phyloP scores from a whole-genome alignment of 2,329 filamentous ascomycete genomes.

The Fusarium tuaranense region DNA sequence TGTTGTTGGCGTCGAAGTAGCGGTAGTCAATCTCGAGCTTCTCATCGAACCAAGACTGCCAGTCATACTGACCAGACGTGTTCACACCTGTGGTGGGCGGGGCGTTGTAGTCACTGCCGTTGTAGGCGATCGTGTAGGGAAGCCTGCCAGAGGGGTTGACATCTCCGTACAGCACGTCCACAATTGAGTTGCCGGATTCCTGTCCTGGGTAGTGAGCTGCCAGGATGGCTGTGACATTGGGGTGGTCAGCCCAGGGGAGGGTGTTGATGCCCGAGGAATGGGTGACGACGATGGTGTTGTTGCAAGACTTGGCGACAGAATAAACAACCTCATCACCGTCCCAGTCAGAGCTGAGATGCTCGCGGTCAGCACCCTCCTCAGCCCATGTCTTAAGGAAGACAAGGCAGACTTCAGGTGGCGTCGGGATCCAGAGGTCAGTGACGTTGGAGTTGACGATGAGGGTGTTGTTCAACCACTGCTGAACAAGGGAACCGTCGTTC shows the following conservation, averaged over 20 bases:
- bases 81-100: constrained; percentile 53
- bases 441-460: constrained; percentile 52
- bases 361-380: constrained; percentile 71
- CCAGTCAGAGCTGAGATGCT: constrained; percentile 66
- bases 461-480: constrained; percentile 62
- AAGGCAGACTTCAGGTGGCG: constrained; percentile 73
- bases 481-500: constrained; percentile 58
- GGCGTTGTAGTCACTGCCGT: constrained; percentile 60
- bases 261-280: constrained; percentile 77
- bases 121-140: constrained; percentile 77
- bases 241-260: constrained; percentile 75
- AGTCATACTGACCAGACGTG: constrained; percentile 53
- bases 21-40: constrained; percentile 77
- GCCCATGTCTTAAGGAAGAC: constrained; percentile 75
- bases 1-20: constrained; percentile 70
- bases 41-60: constrained; percentile 67
- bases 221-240: constrained; percentile 74
- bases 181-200: constrained; percentile 75
- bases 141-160: constrained; percentile 76
- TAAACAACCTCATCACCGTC: constrained; percentile 71
- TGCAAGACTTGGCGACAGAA: constrained; percentile 70
- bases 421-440: constrained; percentile 59
- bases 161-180: constrained; percentile 76
- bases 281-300: constrained; percentile 74
- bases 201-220: constrained; percentile 79